Evolutionary conservation across 2,329 filamentous ascomycete genomes (phyloP), one percentile per base, ranked within the genome.

Genomic region (Aspergillus vadensis): DNA sequence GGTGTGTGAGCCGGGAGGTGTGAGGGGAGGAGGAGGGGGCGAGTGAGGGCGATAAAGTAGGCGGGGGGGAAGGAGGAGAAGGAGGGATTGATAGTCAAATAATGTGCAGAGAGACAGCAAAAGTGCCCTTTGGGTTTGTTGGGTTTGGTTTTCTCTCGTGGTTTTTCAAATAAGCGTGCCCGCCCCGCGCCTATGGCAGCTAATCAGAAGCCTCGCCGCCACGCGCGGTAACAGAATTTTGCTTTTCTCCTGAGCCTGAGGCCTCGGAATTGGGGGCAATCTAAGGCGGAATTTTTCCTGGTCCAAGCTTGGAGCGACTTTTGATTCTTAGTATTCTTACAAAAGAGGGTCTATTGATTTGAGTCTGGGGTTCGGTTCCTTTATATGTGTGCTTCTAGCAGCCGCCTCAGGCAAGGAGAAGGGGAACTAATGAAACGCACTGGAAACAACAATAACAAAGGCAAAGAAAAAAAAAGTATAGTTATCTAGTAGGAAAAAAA

Each of bases 111-210:
- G 32, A 36, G 32, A 61, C 43, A 63, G 57, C 58, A 65, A 58
- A 60, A 55, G 59, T 60, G 59, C 59, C 55, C 58, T 55, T 65
- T 61, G 63, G 64, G 63, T 68, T 67, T 66, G 64, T 67, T 66
- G 61, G 64, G 61, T 63, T 63, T 65, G 49, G 58, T 61, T 63
- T 61, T 67, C 65, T 65, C 63, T 67, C 66, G 65, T 67, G 66
- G 62, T 64, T 68, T 68, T 68, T 69, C 63, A 59, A 60, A 44
- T 44, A 55, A 61, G 59, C 62, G 64, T 66, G 64, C 60, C 63
- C 65, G 65, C 66, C 66, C 66, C 66, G 66, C 67, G 67, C 55
- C 65, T 67, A 64, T 62, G 60, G 61, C 65, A 67, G 64, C 67
- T 62, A 67, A 68, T 68, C 65, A 69, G 61, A 67, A 61, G 41